These are phyloP conservation scores for Phytophthora citrophthora DNA, from an alignment of 352 stramenopile genomes.

Conservation along the genomic window DNA sequence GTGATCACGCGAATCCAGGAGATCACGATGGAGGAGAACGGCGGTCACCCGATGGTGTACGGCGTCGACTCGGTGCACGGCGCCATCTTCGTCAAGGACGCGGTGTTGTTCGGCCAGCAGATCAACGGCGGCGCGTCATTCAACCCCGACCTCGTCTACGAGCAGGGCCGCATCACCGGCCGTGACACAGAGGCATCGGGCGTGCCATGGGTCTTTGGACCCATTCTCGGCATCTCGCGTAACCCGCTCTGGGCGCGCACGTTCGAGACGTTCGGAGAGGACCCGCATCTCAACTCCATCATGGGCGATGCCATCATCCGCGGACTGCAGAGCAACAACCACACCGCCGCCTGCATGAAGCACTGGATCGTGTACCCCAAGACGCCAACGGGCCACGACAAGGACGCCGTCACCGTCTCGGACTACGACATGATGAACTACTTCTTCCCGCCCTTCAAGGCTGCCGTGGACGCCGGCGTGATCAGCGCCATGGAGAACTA, in stretches of 20 bases:
- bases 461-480: conserved; percentile 66
- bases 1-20: conserved; percentile 72
- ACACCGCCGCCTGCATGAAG: conserved; percentile 82
- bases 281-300: conserved; percentile 73
- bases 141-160: conserved; percentile 67
- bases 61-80: conserved; percentile 90
- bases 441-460: conserved; percentile 68
- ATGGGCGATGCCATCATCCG: conserved; percentile 50
- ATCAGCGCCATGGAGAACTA: conserved; percentile 93
- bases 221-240: conserved; percentile 75
- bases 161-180: conserved; percentile 65
- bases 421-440: conserved; percentile 81
- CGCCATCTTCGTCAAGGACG: conserved; percentile 79
- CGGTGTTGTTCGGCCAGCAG: conserved; percentile 62
- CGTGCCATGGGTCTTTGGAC: conserved; percentile 88
- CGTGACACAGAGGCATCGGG: conserved; percentile 81
- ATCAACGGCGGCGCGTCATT: conserved; percentile 75
- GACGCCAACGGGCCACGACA: conserved; percentile 77
- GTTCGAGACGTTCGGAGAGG: conserved; percentile 93
- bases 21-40: conserved; percentile 54
- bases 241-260: conserved; percentile 86
- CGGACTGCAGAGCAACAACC: conserved; percentile 72
- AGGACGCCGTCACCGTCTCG: conserved; percentile 61
- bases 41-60: conserved; percentile 67
- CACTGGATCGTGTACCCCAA: conserved; percentile 83